Evolutionary conservation across 2,329 filamentous ascomycete species (phyloP).

Genomic region (Thermomyces lanuginosus): DNA sequence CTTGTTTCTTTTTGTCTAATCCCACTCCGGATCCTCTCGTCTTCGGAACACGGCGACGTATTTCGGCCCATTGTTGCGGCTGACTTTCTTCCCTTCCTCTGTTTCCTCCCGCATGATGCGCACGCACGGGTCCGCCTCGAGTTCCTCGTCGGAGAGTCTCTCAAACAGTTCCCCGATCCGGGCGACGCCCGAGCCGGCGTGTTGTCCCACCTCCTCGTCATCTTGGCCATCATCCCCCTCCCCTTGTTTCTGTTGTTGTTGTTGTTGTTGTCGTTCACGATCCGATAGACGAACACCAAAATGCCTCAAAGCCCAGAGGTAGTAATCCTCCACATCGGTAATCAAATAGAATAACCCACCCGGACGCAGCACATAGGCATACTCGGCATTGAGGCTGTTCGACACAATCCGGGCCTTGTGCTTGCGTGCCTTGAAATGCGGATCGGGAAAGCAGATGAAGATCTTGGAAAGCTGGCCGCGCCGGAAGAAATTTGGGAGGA

Average conservation of each 20-base stretch:
- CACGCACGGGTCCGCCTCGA: constrained; percentile 42
- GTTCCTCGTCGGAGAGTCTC: constrained; percentile 44
- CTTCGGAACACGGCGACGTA: constrained; percentile 80
- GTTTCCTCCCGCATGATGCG: constrained; percentile 57
- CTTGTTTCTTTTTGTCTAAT: too few relatives aligned
- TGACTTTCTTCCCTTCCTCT: constrained; percentile 94
- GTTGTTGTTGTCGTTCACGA: neutral
- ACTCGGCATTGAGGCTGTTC: constrained; percentile 74
- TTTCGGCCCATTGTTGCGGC: constrained; percentile 76
- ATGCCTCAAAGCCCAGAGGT: constrained; percentile 83
- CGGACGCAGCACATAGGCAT: constrained; percentile 69
- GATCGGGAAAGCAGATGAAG: constrained; percentile 96
- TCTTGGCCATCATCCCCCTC: constrained; percentile 62
- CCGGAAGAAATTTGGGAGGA: constrained; percentile 91
- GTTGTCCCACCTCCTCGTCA: constrained; percentile 53
- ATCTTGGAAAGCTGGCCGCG: constrained; percentile 70
- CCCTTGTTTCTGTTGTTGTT: constrained; percentile 11
- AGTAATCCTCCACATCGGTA: constrained; percentile 88
- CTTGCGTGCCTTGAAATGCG: constrained; percentile 93
- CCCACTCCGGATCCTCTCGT: constrained; percentile 65
- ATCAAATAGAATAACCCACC: constrained; percentile 90
- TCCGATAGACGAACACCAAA: constrained; percentile 31
- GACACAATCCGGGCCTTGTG: constrained; percentile 95
- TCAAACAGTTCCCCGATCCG: constrained; percentile 51
- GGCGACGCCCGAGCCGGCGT: constrained; percentile 49